phyloP scores from a whole-genome alignment of 225 moss, liverwort and hornwort species.

The Sphagnum contortum region DNA sequence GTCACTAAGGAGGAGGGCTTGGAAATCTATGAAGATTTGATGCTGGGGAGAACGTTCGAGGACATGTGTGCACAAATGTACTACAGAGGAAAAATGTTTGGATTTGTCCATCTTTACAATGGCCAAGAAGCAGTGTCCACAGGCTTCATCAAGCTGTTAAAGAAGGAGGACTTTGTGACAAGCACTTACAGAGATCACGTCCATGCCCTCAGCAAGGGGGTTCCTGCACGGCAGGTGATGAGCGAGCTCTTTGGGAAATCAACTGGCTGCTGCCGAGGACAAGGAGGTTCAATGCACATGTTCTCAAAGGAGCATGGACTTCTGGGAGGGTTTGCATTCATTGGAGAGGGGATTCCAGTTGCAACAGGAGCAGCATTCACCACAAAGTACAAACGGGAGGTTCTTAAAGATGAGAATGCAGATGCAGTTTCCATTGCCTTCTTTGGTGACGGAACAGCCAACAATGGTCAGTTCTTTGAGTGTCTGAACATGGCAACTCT shows the following conservation, averaged over 20 bases:
- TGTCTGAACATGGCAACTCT: constrained; percentile 91
- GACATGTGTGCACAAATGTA: constrained; percentile 99
- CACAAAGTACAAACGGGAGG: constrained; percentile 77
- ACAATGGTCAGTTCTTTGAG: constrained; percentile 99
- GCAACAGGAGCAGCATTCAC: constrained; percentile 88
- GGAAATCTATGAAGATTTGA: constrained; percentile 75
- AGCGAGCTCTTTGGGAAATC: constrained; percentile 83
- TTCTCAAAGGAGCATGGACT: constrained; percentile 80
- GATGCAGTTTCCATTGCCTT: constrained; percentile 76
- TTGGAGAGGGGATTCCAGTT: constrained; percentile 89
- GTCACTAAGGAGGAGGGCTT: constrained; percentile 77
- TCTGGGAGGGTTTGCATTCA: constrained; percentile 90
- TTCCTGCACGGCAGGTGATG: constrained; percentile 81
- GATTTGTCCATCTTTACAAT: constrained; percentile 94
- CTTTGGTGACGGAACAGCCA: constrained; percentile 89
- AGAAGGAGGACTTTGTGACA: constrained; percentile 84
- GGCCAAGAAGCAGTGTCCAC: constrained; percentile 92
- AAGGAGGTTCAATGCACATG: constrained; percentile 98
- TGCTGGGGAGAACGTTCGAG: constrained; percentile 79
- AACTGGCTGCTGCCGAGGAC: constrained; percentile 81
- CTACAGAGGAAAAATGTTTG: constrained; percentile 95
- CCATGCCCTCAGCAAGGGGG: constrained; percentile 89
- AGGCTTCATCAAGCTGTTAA: constrained; percentile 76
- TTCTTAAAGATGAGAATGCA: constrained; percentile 74
- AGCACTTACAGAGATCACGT: constrained; percentile 93